Evolutionary conservation across 2,329 filamentous ascomycete genomes (phyloP), one percentile per base, ranked within the genome.

Genomic region (Lomentospora prolificans): DNA sequence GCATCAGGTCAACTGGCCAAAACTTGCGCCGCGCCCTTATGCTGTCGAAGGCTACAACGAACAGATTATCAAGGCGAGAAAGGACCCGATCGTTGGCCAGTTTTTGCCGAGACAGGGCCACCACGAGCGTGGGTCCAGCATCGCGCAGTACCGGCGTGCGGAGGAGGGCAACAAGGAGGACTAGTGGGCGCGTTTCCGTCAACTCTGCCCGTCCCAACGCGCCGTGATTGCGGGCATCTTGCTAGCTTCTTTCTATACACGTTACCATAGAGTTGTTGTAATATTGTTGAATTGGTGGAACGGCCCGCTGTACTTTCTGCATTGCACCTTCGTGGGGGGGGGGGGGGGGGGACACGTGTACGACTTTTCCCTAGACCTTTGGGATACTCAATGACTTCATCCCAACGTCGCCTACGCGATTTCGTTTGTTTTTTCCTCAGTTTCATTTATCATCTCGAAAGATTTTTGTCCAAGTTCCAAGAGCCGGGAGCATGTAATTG

Each of bases 101-200:
- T 80, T 95, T 50, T 68, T 74, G 22, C 76, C 80, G 27, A 75
- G 76, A 51, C 44, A 48, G 5, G 44, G 5, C 17, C 44, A 50
- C 27, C 90, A 95, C 66, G 89, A 95, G 70, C 79, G 91, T 14
- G 90, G 90, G 2, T 80, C 89, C 59, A 96, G 90, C 72, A 89
- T 88, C 61, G 86, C 87, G 46, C 79, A 89, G 59, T 85, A 95
- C 63, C 80, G 89, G 30, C 94, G 87, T 63, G 82, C 95, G 55
- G 94, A 99, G 70, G 94, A 99, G 72, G 94, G 94, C 55, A 99
- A 99, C 80, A 99, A 96, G 81, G 89, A 94, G 68, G 95, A 95
- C 66, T 94, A 99, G 69, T 91, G 80, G 63, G 60, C 3, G 5
- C 31, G 1, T 7, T n/a, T 4, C 12, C 27, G 4, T 25, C 27